phyloP scores from a whole-genome alignment of 73 alveolate genomes.

The Paraurostyla sp. region DNA sequence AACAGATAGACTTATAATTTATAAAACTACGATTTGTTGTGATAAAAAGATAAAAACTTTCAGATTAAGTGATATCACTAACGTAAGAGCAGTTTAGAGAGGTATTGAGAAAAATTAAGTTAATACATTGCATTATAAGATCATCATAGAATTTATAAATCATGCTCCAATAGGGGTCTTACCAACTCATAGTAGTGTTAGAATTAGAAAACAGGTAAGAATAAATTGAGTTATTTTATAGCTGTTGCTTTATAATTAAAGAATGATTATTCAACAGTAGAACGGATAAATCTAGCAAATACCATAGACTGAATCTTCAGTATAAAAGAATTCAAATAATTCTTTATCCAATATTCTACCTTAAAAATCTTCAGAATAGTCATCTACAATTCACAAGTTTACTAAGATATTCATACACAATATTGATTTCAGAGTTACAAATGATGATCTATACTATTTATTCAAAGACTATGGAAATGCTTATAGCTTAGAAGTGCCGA shows the following conservation, averaged over 20 bases:
- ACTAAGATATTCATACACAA: slow-evolving; percentile 27
- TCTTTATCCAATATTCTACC: no score
- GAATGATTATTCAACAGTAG: no score
- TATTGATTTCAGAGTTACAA: slow-evolving; percentile 10
- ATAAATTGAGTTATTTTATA: no score
- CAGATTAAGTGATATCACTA: background rate
- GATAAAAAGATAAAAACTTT: slow-evolving; percentile 25
- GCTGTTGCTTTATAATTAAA: no score
- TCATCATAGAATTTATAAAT: slow-evolving; percentile 10
- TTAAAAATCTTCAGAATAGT: no score
- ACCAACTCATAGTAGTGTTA: background rate
- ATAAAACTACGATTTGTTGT: slow-evolving; percentile 7
- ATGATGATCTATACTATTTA: background rate
- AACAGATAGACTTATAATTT: slow-evolving; percentile 9
- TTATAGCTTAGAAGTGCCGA: slow-evolving; percentile 13
- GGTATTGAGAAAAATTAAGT: slow-evolving; percentile 23
- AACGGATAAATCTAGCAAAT: no score
- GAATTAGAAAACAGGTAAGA: slow-evolving; percentile 12
- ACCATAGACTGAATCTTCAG: no score
- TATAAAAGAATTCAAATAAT: no score
- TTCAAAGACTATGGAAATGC: slow-evolving; percentile 5
- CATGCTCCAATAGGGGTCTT: background rate
- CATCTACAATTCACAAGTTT: no score
- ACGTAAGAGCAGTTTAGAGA: slow-evolving; percentile 41
- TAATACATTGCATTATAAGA: slow-evolving; percentile 48